A percentile compares a stretch with the other conserved stretches of the same genome.
phyloP scores from a whole-genome alignment of 2,329 filamentous ascomycete genomes.

The Ophiocordyceps camponoti-rufipedis region DNA sequence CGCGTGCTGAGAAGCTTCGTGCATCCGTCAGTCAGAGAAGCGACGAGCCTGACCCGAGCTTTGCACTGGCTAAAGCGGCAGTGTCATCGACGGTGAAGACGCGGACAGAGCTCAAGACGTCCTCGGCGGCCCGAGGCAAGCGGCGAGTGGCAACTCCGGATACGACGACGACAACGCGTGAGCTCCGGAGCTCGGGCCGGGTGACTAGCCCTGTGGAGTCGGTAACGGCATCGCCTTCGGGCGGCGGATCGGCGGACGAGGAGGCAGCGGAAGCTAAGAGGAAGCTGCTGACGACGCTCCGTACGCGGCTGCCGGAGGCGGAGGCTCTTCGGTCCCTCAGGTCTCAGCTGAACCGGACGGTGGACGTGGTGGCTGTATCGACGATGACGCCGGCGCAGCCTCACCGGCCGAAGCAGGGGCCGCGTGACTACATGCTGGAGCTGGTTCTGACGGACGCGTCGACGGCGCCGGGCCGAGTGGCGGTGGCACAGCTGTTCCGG shows the following conservation, averaged over 20 bases:
- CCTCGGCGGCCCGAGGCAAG: slow-evolving; percentile 1
- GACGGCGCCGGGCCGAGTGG: slow-evolving; percentile 27
- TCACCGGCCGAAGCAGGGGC: slow-evolving; percentile 35
- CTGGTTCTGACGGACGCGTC: slow-evolving; percentile 40
- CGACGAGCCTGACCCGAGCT: slow-evolving; percentile 9
- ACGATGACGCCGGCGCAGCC: slow-evolving; percentile 31
- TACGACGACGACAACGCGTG: slow-evolving; percentile 7
- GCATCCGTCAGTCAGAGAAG: slow-evolving; percentile 9
- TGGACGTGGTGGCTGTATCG: slow-evolving; percentile 37
- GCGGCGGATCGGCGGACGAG: slow-evolving; percentile 10
- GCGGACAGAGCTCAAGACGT: slow-evolving; percentile 1
- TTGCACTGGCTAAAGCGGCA: slow-evolving; percentile 8
- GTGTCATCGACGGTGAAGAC: slow-evolving; percentile 1
- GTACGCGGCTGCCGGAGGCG: slow-evolving; percentile 32
- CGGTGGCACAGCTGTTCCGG: slow-evolving; percentile 38
- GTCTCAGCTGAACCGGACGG: slow-evolving; percentile 25
- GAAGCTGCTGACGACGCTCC: slow-evolving; percentile 26
- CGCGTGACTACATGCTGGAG: slow-evolving; percentile 39
- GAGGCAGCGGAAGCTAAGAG: slow-evolving; percentile 20
- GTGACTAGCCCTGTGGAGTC: neutral
- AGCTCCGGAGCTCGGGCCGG: slow-evolving; percentile 7
- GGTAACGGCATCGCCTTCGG: slow-evolving; percentile 10
- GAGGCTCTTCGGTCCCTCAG: slow-evolving; percentile 32
- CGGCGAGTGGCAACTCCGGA: slow-evolving; percentile 8
- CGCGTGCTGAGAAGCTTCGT: slow-evolving; percentile 3